A percentile compares a stretch with the other conserved stretches of the same genome.
These are phyloP conservation scores for Adansonia rubrostipa DNA, from an alignment of 441 rosid species.

Conservation along the genomic window DNA sequence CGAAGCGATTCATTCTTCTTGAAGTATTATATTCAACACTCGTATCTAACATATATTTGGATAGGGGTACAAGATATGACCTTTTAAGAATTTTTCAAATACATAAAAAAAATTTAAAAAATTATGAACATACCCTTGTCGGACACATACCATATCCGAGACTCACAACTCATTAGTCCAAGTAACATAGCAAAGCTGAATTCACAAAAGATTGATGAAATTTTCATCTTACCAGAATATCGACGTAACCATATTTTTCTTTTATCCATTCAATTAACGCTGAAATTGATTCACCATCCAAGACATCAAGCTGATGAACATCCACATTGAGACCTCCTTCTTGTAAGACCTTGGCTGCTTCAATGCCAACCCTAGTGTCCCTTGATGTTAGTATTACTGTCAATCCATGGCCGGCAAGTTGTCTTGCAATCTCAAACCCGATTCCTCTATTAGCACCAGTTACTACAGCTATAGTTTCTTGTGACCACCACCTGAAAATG, in stretches of 20 bases:
- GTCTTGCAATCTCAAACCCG: conserved; percentile 80
- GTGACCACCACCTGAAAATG: conserved; percentile 83
- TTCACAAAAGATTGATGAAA: neutral
- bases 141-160: no score
- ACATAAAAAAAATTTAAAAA: no score
- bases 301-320: conserved; percentile 75
- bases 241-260: conserved; percentile 62
- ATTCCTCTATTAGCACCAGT: conserved; percentile 93
- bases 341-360: conserved; percentile 62
- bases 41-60: no score
- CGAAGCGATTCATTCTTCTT: no score
- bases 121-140: no score
- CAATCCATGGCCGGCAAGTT: conserved; percentile 80
- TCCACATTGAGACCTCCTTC: conserved; percentile 68
- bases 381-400: conserved; percentile 79
- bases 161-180: no score
- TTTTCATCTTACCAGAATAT: conserved; percentile 62
- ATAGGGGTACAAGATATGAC: no score
- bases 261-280: conserved; percentile 66
- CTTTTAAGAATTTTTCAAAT: no score
- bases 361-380: conserved; percentile 63
- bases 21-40: no score
- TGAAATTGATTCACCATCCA: conserved; percentile 53
- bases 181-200: no score
- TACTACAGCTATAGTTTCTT: conserved; percentile 80